Conservation (phyloP, 768 basidiomycete species). For the Rhizopogon vesiculosus region DNA sequence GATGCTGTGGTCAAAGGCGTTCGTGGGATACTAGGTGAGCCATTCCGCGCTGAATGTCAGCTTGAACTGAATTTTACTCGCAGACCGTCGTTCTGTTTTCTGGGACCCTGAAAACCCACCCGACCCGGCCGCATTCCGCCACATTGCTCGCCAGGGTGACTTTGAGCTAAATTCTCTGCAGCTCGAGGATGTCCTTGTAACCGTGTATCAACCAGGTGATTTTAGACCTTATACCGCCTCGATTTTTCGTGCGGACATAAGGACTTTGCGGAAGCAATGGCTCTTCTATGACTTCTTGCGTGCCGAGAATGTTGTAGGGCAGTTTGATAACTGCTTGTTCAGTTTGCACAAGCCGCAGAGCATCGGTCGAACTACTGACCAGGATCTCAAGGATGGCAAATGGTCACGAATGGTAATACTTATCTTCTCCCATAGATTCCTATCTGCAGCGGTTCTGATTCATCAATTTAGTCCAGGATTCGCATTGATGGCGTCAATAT, state of each 20-base stretch:
- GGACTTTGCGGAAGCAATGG: conserved; percentile 86
- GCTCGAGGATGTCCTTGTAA: conserved; percentile 90
- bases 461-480: conserved; percentile 69
- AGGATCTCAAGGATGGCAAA: conserved; percentile 75
- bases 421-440: background rate
- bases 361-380: conserved; percentile 85
- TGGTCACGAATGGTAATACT: conserved; percentile 83
- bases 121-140: conserved; percentile 79
- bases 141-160: conserved; percentile 69
- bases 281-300: conserved; percentile 88
- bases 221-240: conserved; percentile 92
- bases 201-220: conserved; percentile 88
- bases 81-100: conserved; percentile 82
- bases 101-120: conserved; percentile 83
- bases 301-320: conserved; percentile 94
- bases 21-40: conserved; percentile 83
- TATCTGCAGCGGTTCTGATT: background rate
- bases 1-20: conserved; percentile 93
- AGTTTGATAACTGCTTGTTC: conserved; percentile 96
- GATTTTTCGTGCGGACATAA: conserved; percentile 90
- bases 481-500: conserved; percentile 96
- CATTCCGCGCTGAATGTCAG: background rate
- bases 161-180: conserved; percentile 89
- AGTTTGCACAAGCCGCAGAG: conserved; percentile 96
- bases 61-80: background rate